Evolutionary conservation across 345 rosid species (phyloP), one percentile per base, ranked within the genome.

Genomic region (Balakata baccata): DNA sequence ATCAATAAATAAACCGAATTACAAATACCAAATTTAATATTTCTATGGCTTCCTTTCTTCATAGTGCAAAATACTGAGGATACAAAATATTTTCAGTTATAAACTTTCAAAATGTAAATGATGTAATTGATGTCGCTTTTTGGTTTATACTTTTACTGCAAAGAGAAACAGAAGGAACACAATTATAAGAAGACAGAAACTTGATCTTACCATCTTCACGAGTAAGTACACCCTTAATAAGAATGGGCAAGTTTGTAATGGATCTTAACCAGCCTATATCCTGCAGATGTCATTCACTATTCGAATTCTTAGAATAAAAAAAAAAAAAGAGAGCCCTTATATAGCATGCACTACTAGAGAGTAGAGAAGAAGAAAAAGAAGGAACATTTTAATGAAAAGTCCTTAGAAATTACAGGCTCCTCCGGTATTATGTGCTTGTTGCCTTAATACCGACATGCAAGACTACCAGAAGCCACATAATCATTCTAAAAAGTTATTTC

Each of bases 181-280:
- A 53, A 56, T 7, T 54, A 56, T 76, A 62, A 64, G 16, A 65
- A 29, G 38, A 80, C 57, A 58, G 70, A 45, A 71, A 73, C 22
- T 46, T 71, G 54, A 74, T 70, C 79, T 82, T 85, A 89, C 95
- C 97, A 70, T 94, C 98, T 86, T 92, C 97, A 34, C 57, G 77
- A 29, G 97, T 89, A 77, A 94, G 93, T 29, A 90, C 66, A 34
- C 95, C 98, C 81, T 94, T 90, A 72, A 94, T 64, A 68, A 90
- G 75, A 69, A 94, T 75, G 0, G 95, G 98, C 86, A 94, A 86
- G 43, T 76, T 84, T 62, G 98, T 87, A 59, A 86, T 85, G 64
- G 95, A 94, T 83, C 78, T 88, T 79, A 94, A 80, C 97, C 97
- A 92, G 69, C 76, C 85, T 9, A 92, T 75, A 74, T 94, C 97